These are phyloP conservation scores for Solanum bukasovii DNA, from an alignment of 257 asterid species.

Conservation along the genomic window DNA sequence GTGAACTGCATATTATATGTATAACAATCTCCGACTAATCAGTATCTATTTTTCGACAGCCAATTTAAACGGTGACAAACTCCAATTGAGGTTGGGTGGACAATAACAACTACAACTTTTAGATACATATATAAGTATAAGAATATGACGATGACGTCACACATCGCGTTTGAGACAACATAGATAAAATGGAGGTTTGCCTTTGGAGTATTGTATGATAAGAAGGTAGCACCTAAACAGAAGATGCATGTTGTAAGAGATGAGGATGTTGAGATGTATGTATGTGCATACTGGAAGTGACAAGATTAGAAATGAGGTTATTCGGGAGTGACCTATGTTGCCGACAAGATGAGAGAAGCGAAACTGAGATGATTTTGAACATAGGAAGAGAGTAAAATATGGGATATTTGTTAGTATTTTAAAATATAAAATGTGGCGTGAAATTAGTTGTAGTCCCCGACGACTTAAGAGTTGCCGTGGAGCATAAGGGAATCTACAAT, in stretches of 20 bases:
- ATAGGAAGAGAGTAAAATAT: background rate
- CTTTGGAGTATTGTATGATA: background rate
- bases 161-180: background rate
- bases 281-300: too few relatives aligned
- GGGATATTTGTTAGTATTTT: background rate
- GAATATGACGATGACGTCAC: background rate
- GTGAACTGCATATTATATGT: background rate
- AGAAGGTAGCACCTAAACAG: background rate
- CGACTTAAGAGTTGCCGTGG: background rate
- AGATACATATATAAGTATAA: background rate
- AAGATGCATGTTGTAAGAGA: too few relatives aligned
- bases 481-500: background rate
- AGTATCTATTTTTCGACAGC: background rate
- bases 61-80: background rate
- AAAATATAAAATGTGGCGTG: background rate
- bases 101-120: background rate
- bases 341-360: too few relatives aligned
- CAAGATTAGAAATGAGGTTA: too few relatives aligned
- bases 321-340: too few relatives aligned
- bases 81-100: background rate
- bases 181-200: fast-evolving
- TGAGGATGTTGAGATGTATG: too few relatives aligned
- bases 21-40: background rate
- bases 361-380: too few relatives aligned
- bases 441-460: background rate